Evolutionary conservation across 371 early-diverging fungal genomes (phyloP).

Genomic region (Cokeromyces recurvatus): DNA sequence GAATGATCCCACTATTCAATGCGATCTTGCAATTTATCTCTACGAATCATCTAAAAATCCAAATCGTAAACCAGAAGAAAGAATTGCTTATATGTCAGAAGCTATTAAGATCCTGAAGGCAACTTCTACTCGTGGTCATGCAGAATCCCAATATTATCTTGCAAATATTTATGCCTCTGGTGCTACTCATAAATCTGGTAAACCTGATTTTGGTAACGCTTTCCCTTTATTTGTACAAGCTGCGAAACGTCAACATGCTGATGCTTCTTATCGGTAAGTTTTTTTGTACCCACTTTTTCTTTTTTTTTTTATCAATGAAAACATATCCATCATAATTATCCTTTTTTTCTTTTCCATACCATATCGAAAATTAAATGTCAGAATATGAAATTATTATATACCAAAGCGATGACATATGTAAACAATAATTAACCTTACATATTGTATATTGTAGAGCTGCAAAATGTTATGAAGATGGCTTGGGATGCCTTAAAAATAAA

Average conservation of each 20-base stretch:
- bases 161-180: constrained; percentile 64
- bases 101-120: constrained; percentile 56
- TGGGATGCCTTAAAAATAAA: constrained; percentile 55
- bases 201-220: constrained; percentile 60
- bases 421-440: too few relatives aligned
- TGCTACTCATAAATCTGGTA: constrained; percentile 44
- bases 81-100: constrained; percentile 47
- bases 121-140: constrained; percentile 52
- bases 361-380: background rate
- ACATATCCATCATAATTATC: background rate
- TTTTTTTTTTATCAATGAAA: too few relatives aligned
- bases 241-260: constrained; percentile 62
- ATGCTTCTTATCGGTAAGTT: constrained; percentile 54
- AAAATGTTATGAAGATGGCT: constrained; percentile 65
- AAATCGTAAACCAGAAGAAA: constrained; percentile 23
- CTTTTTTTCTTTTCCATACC: background rate
- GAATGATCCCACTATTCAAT: constrained; percentile 70
- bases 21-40: constrained; percentile 72
- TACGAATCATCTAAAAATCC: constrained; percentile 52
- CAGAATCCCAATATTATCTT: constrained; percentile 60
- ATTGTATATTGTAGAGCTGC: constrained; percentile 58
- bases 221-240: constrained; percentile 66
- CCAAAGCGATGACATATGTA: too few relatives aligned
- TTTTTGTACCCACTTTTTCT: constrained; percentile 3
- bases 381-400: too few relatives aligned